A percentile compares a stretch with the other conserved stretches of the same genome.
Evolutionary conservation across 371 early-diverging fungal species (phyloP).

Genomic region (Lichtheimia ornata): DNA sequence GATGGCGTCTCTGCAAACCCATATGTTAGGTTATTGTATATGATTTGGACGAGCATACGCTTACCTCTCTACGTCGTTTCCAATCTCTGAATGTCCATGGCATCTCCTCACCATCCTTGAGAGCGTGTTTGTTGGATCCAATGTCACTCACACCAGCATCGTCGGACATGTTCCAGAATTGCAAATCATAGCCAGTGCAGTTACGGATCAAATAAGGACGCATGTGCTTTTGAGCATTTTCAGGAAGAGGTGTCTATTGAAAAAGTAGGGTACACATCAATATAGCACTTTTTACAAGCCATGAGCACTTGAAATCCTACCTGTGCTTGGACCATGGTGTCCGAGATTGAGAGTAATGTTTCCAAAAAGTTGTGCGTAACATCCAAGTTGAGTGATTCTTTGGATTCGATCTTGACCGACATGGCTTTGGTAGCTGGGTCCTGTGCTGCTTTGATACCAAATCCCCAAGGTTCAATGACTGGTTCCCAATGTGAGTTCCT

Average conservation of each 20-base stretch:
- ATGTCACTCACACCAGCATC: constrained; percentile 29
- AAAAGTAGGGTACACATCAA: neutral
- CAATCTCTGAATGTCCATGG: constrained; percentile 87
- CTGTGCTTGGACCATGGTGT: constrained; percentile 27
- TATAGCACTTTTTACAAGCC: no score
- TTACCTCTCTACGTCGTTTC: constrained; percentile 72
- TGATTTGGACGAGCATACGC: neutral
- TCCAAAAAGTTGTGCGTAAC: constrained; percentile 74
- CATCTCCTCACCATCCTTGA: constrained; percentile 59
- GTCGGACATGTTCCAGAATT: constrained; percentile 76
- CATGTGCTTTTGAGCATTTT: constrained; percentile 34
- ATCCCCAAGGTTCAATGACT: constrained; percentile 77
- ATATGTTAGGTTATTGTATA: neutral
- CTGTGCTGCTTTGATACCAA: constrained; percentile 38
- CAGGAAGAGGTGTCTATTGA: constrained; percentile 20
- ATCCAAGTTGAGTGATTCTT: constrained; percentile 70
- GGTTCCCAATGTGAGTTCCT: constrained; percentile 94
- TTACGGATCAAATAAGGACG: constrained; percentile 77
- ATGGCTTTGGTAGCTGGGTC: constrained; percentile 28
- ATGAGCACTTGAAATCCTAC: constrained; percentile 4
- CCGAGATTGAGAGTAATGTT: constrained; percentile 55
- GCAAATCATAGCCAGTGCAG: constrained; percentile 73
- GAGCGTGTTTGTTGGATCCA: constrained; percentile 46
- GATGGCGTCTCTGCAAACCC: constrained; percentile 13
- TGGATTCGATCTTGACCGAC: constrained; percentile 53